These are phyloP conservation scores for Gloeostereum incarnatum DNA, from an alignment of 768 basidiomycete species.

Conservation along the genomic window DNA sequence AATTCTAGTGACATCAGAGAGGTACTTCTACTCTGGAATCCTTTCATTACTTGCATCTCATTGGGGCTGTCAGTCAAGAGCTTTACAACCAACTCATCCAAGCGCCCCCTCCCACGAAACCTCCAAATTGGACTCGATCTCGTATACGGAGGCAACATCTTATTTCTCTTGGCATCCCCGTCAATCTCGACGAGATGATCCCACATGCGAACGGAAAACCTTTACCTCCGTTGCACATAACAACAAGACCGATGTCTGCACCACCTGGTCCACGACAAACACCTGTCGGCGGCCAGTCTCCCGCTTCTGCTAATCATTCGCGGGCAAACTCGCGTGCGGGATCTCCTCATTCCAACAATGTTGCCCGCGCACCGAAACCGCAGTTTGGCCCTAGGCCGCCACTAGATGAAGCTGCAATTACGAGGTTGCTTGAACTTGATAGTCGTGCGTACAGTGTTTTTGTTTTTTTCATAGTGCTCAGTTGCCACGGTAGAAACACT, in stretches of 20 bases:
- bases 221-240: constrained; percentile 75
- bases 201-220: constrained; percentile 55
- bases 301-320: constrained; percentile 31
- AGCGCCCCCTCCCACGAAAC: constrained; percentile 65
- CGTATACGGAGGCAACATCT: constrained; percentile 86
- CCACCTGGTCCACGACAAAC: constrained; percentile 56
- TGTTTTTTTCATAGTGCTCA: constrained; percentile 2
- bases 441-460: constrained; percentile 38
- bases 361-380: constrained; percentile 26
- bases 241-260: constrained; percentile 73
- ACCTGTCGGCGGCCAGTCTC: constrained; percentile 18
- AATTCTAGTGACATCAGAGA: constrained; percentile 64
- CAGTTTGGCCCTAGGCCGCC: constrained; percentile 69
- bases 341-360: constrained; percentile 26
- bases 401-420: constrained; percentile 57
- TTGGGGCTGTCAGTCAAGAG: constrained; percentile 47
- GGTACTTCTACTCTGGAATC: constrained; percentile 32
- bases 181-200: constrained; percentile 89
- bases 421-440: constrained; percentile 54
- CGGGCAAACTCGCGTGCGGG: constrained; percentile 19
- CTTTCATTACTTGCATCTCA: constrained; percentile 9
- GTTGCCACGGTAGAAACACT: constrained; percentile 45
- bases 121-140: constrained; percentile 93
- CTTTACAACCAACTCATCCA: constrained; percentile 66
- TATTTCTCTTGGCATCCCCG: constrained; percentile 86